Evolutionary conservation across 768 basidiomycete species (phyloP).

Genomic region (Chalciporus sphaerocephalus): DNA sequence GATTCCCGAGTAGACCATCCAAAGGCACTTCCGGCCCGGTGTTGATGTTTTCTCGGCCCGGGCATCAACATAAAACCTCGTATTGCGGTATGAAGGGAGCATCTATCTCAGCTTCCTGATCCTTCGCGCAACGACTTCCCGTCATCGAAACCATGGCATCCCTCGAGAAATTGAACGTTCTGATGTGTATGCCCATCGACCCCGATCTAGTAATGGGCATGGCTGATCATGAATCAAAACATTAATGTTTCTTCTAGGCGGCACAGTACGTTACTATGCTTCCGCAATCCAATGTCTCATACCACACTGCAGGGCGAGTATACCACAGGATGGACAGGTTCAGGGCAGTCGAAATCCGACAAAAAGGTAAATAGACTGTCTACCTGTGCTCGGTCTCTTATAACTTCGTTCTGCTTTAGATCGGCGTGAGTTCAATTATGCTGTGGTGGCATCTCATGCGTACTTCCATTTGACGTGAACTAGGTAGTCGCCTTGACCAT

Average conservation of each 20-base stretch:
- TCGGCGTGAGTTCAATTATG: slow-evolving; percentile 49
- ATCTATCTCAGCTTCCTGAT: not conserved
- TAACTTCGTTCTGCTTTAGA: slow-evolving; percentile 36
- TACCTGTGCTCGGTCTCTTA: not conserved
- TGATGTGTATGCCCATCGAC: slow-evolving; percentile 62
- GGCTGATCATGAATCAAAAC: no score
- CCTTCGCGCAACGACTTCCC: not conserved
- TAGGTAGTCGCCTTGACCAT: slow-evolving; percentile 87
- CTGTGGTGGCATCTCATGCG: not conserved
- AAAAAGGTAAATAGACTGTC: slow-evolving; percentile 62
- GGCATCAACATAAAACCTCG: not conserved
- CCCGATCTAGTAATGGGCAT: not conserved
- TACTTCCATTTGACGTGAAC: slow-evolving; percentile 13
- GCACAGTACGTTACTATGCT: slow-evolving; percentile 34
- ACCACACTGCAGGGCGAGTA: slow-evolving; percentile 63
- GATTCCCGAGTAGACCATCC: no score
- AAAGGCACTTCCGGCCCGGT: slow-evolving; percentile 2
- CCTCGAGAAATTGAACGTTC: slow-evolving; percentile 54
- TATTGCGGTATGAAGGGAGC: not conserved
- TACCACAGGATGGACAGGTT: slow-evolving; percentile 90
- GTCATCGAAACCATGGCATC: slow-evolving; percentile 39
- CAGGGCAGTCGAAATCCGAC: slow-evolving; percentile 91
- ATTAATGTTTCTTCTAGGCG: slow-evolving; percentile 34
- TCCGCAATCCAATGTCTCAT: not conserved
- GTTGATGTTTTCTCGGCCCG: slow-evolving; percentile 4